phyloP scores from a whole-genome alignment of 1,139 yeast species.

The Komagataea norvegica region DNA sequence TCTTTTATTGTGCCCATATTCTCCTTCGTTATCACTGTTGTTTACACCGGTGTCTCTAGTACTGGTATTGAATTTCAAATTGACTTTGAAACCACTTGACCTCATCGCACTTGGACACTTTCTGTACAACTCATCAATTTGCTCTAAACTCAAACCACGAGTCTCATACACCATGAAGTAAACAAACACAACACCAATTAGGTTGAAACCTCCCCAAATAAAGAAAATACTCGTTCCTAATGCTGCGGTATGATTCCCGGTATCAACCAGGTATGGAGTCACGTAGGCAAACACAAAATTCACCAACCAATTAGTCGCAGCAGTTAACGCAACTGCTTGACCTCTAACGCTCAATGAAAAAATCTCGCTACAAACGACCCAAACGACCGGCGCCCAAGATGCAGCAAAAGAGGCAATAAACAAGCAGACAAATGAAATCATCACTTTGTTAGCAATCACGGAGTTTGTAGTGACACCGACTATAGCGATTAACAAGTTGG shows the following conservation, averaged over 20 bases:
- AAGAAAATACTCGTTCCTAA: conserved; percentile 68
- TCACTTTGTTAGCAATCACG: conserved; percentile 54
- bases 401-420: conserved; percentile 79
- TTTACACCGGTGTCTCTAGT: background rate
- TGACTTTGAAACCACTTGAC: conserved; percentile 15
- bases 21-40: conserved; percentile 5
- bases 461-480: conserved; percentile 54
- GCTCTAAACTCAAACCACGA: conserved; percentile 69
- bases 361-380: conserved; percentile 73
- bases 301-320: conserved; percentile 76
- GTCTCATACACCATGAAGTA: conserved; percentile 71
- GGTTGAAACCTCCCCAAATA: conserved; percentile 70
- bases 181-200: conserved; percentile 51
- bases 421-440: conserved; percentile 74
- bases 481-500: conserved; percentile 61
- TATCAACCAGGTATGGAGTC: conserved; percentile 66
- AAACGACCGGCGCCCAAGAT: conserved; percentile 87
- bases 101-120: conserved; percentile 28
- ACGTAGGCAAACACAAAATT: conserved; percentile 74
- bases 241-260: conserved; percentile 59
- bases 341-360: conserved; percentile 78
- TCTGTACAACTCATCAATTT: conserved; percentile 65
- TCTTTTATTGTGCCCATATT: conserved; percentile 8
- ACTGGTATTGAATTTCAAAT: conserved; percentile 9
- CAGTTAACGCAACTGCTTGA: conserved; percentile 73